Evolutionary conservation across 352 stramenopile genomes (phyloP).

Genomic region (Globisporangium acanthophoron): DNA sequence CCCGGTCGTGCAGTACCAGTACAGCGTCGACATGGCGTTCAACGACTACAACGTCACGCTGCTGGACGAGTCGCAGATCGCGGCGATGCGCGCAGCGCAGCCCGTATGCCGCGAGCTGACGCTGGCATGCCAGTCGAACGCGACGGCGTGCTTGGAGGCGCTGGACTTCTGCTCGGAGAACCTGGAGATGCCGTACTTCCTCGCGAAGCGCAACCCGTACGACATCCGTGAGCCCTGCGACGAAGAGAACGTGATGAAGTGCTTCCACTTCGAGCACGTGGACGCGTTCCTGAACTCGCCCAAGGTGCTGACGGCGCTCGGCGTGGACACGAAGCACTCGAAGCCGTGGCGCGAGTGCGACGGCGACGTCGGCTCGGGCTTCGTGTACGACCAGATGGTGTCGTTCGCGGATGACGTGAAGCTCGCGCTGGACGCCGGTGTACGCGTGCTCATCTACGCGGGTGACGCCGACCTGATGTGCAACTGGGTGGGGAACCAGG

Average conservation of each 20-base stretch:
- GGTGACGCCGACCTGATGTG: conserved; percentile 95
- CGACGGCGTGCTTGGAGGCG: neutral
- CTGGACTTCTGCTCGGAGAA: conserved; percentile 7
- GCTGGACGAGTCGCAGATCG: conserved; percentile 25
- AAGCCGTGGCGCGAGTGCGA: conserved; percentile 89
- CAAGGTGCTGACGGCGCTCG: neutral
- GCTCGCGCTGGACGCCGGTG: conserved; percentile 72
- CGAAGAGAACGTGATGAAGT: neutral
- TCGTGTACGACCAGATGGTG: conserved; percentile 23
- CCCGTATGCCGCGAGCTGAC: conserved; percentile 2
- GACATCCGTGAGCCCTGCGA: conserved; percentile 32
- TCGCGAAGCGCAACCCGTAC: conserved; percentile 43
- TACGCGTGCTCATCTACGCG: conserved; percentile 92
- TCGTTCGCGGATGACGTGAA: conserved; percentile 53
- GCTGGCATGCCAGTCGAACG: neutral
- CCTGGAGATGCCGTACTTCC: neutral
- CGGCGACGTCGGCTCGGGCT: conserved; percentile 85
- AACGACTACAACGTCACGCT: conserved; percentile 72
- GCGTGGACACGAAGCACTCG: conserved; percentile 29
- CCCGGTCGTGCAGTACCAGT: conserved; percentile 25
- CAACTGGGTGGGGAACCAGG: conserved; percentile 96
- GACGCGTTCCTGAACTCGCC: conserved; percentile 2
- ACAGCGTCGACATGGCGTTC: conserved; percentile 54
- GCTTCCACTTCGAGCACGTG: conserved; percentile 6
- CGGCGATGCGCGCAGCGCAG: conserved; percentile 1